Evolutionary conservation across 2,329 filamentous ascomycete species (phyloP).

Genomic region (Pezicula carpinea): DNA sequence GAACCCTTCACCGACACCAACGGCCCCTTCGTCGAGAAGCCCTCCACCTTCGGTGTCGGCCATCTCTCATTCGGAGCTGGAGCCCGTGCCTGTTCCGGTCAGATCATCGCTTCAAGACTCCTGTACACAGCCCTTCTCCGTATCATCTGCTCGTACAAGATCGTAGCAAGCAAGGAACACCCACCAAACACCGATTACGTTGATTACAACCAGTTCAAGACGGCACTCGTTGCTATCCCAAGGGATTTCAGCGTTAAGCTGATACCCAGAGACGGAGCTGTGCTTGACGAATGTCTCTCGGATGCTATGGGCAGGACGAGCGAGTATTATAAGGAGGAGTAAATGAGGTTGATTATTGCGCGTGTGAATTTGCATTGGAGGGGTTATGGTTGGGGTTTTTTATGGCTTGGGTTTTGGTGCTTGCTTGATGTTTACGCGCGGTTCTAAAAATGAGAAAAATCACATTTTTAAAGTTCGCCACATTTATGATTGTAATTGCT

Average conservation of each 20-base stretch:
- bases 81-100: slow-evolving; percentile 45
- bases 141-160: slow-evolving; percentile 43
- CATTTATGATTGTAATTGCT: too few species aligned
- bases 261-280: slow-evolving; percentile 41
- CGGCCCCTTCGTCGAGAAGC: slow-evolving; percentile 30
- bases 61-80: slow-evolving; percentile 50
- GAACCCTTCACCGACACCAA: slow-evolving; percentile 14
- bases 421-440: too few species aligned
- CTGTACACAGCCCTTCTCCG: slow-evolving; percentile 45
- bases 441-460: too few species aligned
- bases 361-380: too few species aligned
- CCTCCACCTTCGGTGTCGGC: slow-evolving; percentile 23
- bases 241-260: slow-evolving; percentile 52
- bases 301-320: slow-evolving; percentile 18
- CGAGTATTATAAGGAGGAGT: slow-evolving; percentile 21
- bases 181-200: slow-evolving; percentile 59
- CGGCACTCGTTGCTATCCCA: slow-evolving; percentile 55
- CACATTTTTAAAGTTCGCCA: too few species aligned
- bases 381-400: too few species aligned
- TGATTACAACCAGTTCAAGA: slow-evolving; percentile 57
- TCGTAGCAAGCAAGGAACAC: slow-evolving; percentile 40
- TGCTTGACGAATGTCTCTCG: slow-evolving; percentile 16
- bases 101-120: slow-evolving; percentile 44
- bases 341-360: background rate
- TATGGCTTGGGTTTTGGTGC: too few species aligned